Base-by-base conservation (phyloP, 23 red algal species). In the Gracilariopsis chorda region DNA sequence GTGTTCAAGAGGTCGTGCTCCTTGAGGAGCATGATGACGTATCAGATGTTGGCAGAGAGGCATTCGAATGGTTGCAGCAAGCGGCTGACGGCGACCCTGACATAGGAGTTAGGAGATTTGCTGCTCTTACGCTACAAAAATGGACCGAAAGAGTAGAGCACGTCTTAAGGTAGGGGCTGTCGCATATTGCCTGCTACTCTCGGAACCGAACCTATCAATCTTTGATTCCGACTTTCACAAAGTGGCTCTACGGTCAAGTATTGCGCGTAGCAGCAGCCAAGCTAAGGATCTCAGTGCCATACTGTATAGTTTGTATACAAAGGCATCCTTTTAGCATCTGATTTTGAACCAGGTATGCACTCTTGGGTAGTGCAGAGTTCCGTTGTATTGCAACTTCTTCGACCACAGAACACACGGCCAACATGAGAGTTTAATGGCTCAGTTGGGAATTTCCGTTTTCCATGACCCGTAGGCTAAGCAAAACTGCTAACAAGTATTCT, bases 61-160 rank as follows among this genome's bases (percentile, higher is more conserved):
- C 63, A 29, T 59, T 74, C 23, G 83, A 88, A 76, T 88, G 83
- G 83, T 36, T 88, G 30, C 44, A 61, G 33, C 44, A 68, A 14
- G 85, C 85, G 29, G 52, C 47, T 7, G 70, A 76, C 5, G 36
- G 72, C 3, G 85, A 89, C 49, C 49, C 68, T 12, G 85, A 89
- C 32, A 77, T 89, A 14, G 85, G 68, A 13, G 85, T 89, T 41
- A 55, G 85, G 25, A 48, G 85, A 41, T 89, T 89, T 58, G 69
- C 85, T 23, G 40, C 48, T 17, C 29, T 65, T 16, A 63, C 49
- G 27, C 35, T 89, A 28, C 46, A 48, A 42, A 77, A 60, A 48
- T 89, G 65, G 85, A 69, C 64, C 7, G 64, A 63, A 33, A 24
- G 85, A 25, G 48, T 89, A 37, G 70, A 89, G 19, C 33, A 19